Base-by-base conservation (phyloP, 306 rosid species). In the Quercus berberidifolia region DNA sequence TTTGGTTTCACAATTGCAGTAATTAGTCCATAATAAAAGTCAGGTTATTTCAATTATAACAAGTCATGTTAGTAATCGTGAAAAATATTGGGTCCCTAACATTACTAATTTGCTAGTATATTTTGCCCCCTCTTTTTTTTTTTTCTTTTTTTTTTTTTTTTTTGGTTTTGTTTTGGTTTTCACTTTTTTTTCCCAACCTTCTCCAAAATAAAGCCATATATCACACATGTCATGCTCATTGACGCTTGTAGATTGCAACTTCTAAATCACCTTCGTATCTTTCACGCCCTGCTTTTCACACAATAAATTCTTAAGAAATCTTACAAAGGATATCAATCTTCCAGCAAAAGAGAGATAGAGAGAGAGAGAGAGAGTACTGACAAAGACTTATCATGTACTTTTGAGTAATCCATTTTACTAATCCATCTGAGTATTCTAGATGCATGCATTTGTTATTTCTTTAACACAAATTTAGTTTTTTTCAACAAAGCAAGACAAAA, bases 401-500 rank as follows among this genome's bases (percentile, higher is more conserved):
- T 51, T 13, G 54, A 75, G 23, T 38, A 55, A 60, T 67, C 23
- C 52, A 69, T 69, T 51, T 57, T 49, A 49, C 54, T 13, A 55
- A 60, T 67, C 23, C 56, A 69, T 69, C 28, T 57, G 73, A 54
- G 75, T 80, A 4, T 60, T 33, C 18, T 49, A 18, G 59, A 14
- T 13, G 25, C 10, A 74, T 80, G 25, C 10, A 74, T 82, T 31
- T 60, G 55, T 31, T 52, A 46, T 56, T 73, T 74, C 31, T 55
- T 76, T 70, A 55, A 79, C 9, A 59, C 64, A 67, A 71, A 71
- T 72, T 55, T 72, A 76, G 70, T 64, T 43, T 74, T 78, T 78
- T 64, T 75, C 80, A 71, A 69, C 74, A 73, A 69, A 69, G 77
- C 63, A 79, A 26, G 86, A 82, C 78, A 78, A 82, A 74, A 68